Base-by-base conservation (phyloP, 495 filamentous ascomycete genomes). In the Penicillium maclennaniae region DNA sequence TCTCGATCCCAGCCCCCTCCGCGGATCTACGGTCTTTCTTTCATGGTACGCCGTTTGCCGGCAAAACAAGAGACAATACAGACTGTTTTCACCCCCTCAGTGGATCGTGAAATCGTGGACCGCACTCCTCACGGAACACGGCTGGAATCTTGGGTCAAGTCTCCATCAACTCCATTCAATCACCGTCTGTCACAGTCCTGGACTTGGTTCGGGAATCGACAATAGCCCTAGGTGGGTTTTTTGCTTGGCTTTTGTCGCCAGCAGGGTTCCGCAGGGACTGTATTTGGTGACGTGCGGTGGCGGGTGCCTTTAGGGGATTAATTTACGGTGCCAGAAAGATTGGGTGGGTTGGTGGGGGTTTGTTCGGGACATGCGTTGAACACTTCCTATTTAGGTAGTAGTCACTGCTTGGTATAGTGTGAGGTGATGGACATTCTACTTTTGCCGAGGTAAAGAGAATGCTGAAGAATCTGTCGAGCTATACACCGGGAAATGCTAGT, bases 101-200 rank as follows among this genome's bases (percentile, higher is more conserved):
- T 51, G 49, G 49, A 51, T 44, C 41, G 40, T 12, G 31, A 34
- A 31, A 31, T 31, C 27, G 27, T 34, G 31, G 31, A 34, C 10
- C 31, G 10, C 10, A 31, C 27, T 31, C 27, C 6, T 31, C 27
- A 7, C 27, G 38, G 12, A 15, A 10, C 28, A 43, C 20, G 26
- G 50, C n/a, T 38, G 43, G 42, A 47, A 52, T 52, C 41, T 46
- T 47, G 51, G 43, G 43, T 53, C 51, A 25, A 27, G 31, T 34
- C 31, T 34, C 31, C 31, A 34, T 34, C 37, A 31, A 43, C 41
- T 41, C 43, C 50, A 47, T 44, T 21, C 26, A 34, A 44, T 37
- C n/a, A 14, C 16, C 36, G 23, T 31, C 34, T 38, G 31, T 34
- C 14, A 34, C 31, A 12, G 31, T 34, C 31, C 9, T 12, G 14